Evolutionary conservation across 2,329 filamentous ascomycete species (phyloP).

Genomic region (Fusarium solani-melongenae): DNA sequence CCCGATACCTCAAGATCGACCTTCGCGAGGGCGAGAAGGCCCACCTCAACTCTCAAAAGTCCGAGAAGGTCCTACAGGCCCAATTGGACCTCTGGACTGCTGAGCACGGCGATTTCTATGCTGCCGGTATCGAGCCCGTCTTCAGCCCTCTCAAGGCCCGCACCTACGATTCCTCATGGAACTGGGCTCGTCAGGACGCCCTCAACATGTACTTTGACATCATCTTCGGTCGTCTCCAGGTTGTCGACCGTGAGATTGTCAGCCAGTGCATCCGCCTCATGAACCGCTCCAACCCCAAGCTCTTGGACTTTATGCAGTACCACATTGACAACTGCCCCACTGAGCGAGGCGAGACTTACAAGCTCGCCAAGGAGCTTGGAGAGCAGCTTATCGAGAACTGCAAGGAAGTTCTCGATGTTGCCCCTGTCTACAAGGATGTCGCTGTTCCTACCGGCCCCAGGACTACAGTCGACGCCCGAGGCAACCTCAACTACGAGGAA

Average conservation of each 20-base stretch:
- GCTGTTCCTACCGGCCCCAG: conserved; percentile 90
- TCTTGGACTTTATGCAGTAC: conserved; percentile 99
- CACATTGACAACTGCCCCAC: conserved; percentile 99
- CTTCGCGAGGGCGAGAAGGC: conserved; percentile 97
- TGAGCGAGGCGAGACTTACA: conserved; percentile 95
- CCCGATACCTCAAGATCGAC: conserved; percentile 96
- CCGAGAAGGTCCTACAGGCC: conserved; percentile 86
- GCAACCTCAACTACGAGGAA: conserved; percentile 93
- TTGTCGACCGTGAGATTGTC: conserved; percentile 96
- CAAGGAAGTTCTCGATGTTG: conserved; percentile 84
- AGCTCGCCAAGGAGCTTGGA: conserved; percentile 95
- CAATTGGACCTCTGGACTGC: conserved; percentile 95
- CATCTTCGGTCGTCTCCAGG: conserved; percentile 93
- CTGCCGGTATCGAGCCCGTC: conserved; percentile 90
- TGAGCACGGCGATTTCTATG: conserved; percentile 97
- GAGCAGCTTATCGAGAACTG: conserved; percentile 97
- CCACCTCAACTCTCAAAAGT: conserved; percentile 84
- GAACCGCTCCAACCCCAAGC: conserved; percentile 96
- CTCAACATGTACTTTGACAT: conserved; percentile 99
- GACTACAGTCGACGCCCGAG: conserved; percentile 90
- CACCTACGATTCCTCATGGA: conserved; percentile 98
- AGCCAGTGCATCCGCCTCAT: conserved; percentile 99
- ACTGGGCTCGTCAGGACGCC: conserved; percentile 98
- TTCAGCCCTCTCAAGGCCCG: conserved; percentile 95
- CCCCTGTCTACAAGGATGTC: conserved; percentile 97